phyloP scores from a whole-genome alignment of 208 protist genomes.

The Phytomonas sp. region DNA sequence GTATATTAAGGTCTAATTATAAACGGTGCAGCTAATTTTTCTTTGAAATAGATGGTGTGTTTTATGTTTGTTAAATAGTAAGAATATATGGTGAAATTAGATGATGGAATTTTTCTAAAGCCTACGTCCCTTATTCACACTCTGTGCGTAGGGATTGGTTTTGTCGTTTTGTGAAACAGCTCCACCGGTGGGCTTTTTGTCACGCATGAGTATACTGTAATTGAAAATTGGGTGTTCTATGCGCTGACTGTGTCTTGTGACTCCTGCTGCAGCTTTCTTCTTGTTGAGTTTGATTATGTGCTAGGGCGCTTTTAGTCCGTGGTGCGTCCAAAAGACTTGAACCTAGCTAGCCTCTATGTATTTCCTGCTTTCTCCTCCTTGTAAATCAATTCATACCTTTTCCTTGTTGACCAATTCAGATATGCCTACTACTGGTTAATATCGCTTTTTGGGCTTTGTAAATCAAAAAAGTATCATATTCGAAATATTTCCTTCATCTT shows the following conservation, averaged over 20 bases:
- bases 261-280: background rate
- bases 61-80: too few relatives aligned
- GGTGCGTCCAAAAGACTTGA: background rate
- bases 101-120: too few relatives aligned
- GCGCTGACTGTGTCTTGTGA: background rate
- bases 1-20: too few relatives aligned
- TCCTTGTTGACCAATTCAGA: background rate
- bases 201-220: background rate
- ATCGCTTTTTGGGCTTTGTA: background rate
- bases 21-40: too few relatives aligned
- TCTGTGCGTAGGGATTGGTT: background rate
- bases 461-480: background rate
- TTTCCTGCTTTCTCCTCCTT: constrained; percentile 6
- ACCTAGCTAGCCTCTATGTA: background rate
- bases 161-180: background rate
- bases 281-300: background rate
- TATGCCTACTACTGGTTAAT: constrained; percentile 3
- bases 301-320: background rate
- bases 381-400: background rate
- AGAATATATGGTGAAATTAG: too few relatives aligned
- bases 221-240: background rate
- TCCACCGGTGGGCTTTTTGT: background rate
- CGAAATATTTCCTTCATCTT: background rate
- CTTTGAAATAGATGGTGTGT: too few relatives aligned
- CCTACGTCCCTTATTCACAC: too few relatives aligned